Evolutionary conservation across 2,329 filamentous ascomycete species (phyloP), one percentile per base, ranked within the genome.

Genomic region (Neopestalotiopsis rosae): DNA sequence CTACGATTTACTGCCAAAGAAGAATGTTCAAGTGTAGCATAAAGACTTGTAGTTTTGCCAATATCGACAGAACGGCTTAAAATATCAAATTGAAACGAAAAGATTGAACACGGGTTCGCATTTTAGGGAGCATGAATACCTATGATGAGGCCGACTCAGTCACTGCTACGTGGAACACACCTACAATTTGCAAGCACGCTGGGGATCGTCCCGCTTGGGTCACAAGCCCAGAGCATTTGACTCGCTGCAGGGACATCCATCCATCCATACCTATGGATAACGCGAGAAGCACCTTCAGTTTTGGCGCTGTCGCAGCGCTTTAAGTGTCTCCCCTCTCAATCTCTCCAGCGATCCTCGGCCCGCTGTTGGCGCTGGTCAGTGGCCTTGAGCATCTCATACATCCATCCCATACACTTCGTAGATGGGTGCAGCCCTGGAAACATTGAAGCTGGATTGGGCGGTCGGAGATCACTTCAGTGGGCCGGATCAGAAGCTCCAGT

Each of bases 1-100:
- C 45, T 52, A 24, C 6, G 20, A 24, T n/a, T 7, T 52, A 52
- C 57, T 30, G 13, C 13, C 13, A 30, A 10, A 5, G 34, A 38
- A 38, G 30, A 14, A 5, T 14, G 24, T 14, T 14, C 6, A 59
- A 9, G 9, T 30, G 30, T 30, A 52, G 45, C 45, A 24, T 52
- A 12, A 52, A 24, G 45, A 24, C n/a, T 20, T n/a, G 45, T 52
- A 6, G 6, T 52, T 20, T 10, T n/a, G 5, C n/a, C 32, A 38
- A 62, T 62, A 17, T 38, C 30, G 17, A 62, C 14, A 62, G 12
- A 62, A 62, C 17, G 28, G 17, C 32, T 34, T 32, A 38, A 24
- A 62, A 20, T 38, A 38, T 52, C 61, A 64, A 64, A 64, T 64
- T 64, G 61, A 64, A 64, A 64, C 40, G 52, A 64, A 52, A 24